These are phyloP conservation scores for Penicillium flavigenum DNA, from an alignment of 495 filamentous ascomycete genomes.

Conservation along the genomic window DNA sequence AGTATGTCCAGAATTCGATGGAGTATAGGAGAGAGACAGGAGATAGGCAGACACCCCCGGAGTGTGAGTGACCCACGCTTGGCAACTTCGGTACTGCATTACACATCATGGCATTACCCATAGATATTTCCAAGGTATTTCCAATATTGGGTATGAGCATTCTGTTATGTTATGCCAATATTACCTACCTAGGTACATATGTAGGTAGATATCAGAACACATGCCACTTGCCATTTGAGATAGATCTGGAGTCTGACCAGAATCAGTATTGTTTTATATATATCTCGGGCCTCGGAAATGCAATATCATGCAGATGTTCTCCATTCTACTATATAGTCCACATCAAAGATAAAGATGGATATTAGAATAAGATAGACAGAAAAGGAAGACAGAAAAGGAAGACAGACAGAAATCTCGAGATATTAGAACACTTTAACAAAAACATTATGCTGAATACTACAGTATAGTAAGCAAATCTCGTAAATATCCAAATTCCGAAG, in stretches of 20 bases:
- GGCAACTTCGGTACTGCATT: conserved; percentile 4
- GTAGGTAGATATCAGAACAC: too few relatives aligned
- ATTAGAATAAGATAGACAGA: not conserved
- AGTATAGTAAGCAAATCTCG: too few relatives aligned
- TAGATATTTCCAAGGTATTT: too few relatives aligned
- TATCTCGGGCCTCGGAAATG: not conserved
- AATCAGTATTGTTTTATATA: not conserved
- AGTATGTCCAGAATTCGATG: conserved; percentile 8
- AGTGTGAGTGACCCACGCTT: conserved; percentile 11
- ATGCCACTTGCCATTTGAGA: too few relatives aligned
- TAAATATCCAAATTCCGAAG: too few relatives aligned
- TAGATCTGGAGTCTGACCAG: not conserved
- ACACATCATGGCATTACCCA: conserved; percentile 9
- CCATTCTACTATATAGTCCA: not conserved
- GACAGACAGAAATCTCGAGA: not conserved
- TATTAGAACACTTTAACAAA: not conserved
- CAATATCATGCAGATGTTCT: not conserved
- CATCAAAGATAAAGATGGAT: not conserved
- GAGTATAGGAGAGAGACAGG: conserved; percentile 10
- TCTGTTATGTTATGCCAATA: not conserved
- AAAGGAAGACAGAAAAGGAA: not conserved
- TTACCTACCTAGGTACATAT: not conserved
- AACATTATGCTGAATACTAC: not conserved
- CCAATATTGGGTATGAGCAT: not conserved
- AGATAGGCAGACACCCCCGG: conserved; percentile 11